Evolutionary conservation across 768 basidiomycete genomes (phyloP).

Genomic region (Boletus bicolor): DNA sequence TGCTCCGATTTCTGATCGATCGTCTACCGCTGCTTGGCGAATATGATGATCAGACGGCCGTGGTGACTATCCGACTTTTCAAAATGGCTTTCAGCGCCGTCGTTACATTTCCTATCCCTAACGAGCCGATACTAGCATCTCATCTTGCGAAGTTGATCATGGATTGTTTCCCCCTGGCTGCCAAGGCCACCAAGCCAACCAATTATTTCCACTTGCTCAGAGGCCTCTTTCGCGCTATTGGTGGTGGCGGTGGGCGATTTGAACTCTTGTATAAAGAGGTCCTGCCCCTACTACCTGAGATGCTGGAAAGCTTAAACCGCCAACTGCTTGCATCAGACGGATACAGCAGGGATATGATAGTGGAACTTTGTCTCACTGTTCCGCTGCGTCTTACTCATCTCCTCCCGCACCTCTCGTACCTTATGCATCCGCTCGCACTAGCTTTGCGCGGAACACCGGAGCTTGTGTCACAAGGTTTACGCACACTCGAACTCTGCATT

Average conservation of each 20-base stretch:
- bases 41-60: constrained; percentile 75
- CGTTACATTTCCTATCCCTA: constrained; percentile 61
- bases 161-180: constrained; percentile 93
- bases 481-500: constrained; percentile 97
- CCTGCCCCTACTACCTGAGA: constrained; percentile 90
- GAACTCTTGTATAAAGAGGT: constrained; percentile 96
- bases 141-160: constrained; percentile 92
- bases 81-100: constrained; percentile 95
- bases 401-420: constrained; percentile 88
- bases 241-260: constrained; percentile 88
- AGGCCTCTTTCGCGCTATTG: constrained; percentile 89
- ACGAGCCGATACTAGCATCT: constrained; percentile 91
- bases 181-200: constrained; percentile 84
- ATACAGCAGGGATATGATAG: constrained; percentile 85
- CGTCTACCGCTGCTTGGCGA: constrained; percentile 82
- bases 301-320: constrained; percentile 91
- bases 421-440: constrained; percentile 94
- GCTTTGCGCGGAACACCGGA: constrained; percentile 86
- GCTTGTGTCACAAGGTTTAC: constrained; percentile 89
- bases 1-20: constrained; percentile 82
- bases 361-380: constrained; percentile 95
- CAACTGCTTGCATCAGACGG: constrained; percentile 85
- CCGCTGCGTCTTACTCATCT: constrained; percentile 94
- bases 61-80: constrained; percentile 85
- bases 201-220: constrained; percentile 92